These are phyloP conservation scores for Porcisia hertigi DNA, from an alignment of 208 protist genomes.

Conservation along the genomic window DNA sequence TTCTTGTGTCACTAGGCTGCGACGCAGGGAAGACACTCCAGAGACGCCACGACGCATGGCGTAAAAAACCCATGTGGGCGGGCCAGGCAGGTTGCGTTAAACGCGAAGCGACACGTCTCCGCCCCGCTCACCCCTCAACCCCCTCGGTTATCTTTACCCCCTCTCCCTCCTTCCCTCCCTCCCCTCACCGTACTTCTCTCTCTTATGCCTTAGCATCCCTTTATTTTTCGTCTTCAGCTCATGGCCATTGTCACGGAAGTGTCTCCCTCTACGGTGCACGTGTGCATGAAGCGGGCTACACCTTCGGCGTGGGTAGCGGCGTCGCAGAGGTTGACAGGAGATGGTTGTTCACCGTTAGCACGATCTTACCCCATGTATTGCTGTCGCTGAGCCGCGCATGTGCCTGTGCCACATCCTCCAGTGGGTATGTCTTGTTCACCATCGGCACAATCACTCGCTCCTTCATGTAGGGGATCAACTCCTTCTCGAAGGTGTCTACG, in stretches of 20 bases:
- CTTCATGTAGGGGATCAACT: constrained; percentile 59
- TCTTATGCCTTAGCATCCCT: neutral
- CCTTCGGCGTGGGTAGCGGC: neutral
- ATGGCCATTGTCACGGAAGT: neutral
- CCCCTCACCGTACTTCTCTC: neutral
- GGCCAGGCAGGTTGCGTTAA: neutral
- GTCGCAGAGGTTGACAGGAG: neutral
- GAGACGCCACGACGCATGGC: neutral
- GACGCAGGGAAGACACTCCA: neutral
- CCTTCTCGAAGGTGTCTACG: constrained; percentile 53
- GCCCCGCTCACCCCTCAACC: neutral
- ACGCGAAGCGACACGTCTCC: neutral
- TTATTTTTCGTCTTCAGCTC: neutral
- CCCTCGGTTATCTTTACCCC: neutral
- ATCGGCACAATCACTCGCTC: constrained; percentile 60
- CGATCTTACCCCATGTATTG: constrained; percentile 67
- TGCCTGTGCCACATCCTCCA: constrained; percentile 70
- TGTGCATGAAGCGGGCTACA: neutral
- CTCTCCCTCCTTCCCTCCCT: neutral
- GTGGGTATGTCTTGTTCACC: constrained; percentile 60
- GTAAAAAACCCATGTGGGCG: neutral
- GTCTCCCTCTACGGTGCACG: neutral
- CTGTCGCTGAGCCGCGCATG: constrained; percentile 61
- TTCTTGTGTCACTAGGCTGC: neutral
- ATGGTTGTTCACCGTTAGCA: constrained; percentile 47